These are phyloP conservation scores for Pholiota microspora DNA, from an alignment of 768 basidiomycete genomes.

Conservation along the genomic window DNA sequence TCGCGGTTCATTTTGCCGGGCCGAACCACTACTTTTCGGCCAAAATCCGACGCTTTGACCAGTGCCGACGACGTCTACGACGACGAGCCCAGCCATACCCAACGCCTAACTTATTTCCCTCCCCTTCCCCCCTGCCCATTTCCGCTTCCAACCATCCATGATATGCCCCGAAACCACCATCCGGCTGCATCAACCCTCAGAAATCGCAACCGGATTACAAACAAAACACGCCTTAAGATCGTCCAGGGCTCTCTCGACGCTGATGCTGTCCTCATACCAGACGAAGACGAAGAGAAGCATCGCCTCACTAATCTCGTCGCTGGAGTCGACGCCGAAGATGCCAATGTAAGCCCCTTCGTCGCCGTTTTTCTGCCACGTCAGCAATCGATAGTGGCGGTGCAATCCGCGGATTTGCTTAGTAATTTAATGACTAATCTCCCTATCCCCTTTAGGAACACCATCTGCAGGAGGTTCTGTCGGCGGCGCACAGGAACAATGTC, in stretches of 20 bases:
- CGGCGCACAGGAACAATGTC: conserved; percentile 34
- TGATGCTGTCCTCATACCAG: conserved; percentile 76
- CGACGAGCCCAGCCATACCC: conserved; percentile 36
- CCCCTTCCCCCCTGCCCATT: conserved; percentile 23
- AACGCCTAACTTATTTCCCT: conserved; percentile 35
- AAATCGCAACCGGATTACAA: conserved; percentile 88
- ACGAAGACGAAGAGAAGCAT: conserved; percentile 84
- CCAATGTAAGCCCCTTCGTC: conserved; percentile 71
- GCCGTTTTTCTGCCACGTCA: conserved; percentile 35
- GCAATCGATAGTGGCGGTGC: conserved; percentile 45
- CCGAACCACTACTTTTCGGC: conserved; percentile 61
- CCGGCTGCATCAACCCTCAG: conserved; percentile 76
- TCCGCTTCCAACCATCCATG: conserved; percentile 57
- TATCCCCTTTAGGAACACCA: conserved; percentile 48
- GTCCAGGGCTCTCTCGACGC: conserved; percentile 79
- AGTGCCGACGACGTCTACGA: conserved; percentile 55
- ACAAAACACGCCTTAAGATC: conserved; percentile 89
- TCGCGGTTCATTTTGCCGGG: conserved; percentile 46
- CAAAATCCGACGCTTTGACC: conserved; percentile 58
- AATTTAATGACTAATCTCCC: conserved; percentile 36
- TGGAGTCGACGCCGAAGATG: conserved; percentile 91
- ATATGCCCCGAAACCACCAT: conserved; percentile 83
- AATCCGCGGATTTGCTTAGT: conserved; percentile 49
- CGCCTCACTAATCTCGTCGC: conserved; percentile 73
- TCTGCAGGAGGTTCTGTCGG: conserved; percentile 48